Conservation (phyloP, 176 grass and related monocot genomes). For the Oropetium thomaeum region DNA sequence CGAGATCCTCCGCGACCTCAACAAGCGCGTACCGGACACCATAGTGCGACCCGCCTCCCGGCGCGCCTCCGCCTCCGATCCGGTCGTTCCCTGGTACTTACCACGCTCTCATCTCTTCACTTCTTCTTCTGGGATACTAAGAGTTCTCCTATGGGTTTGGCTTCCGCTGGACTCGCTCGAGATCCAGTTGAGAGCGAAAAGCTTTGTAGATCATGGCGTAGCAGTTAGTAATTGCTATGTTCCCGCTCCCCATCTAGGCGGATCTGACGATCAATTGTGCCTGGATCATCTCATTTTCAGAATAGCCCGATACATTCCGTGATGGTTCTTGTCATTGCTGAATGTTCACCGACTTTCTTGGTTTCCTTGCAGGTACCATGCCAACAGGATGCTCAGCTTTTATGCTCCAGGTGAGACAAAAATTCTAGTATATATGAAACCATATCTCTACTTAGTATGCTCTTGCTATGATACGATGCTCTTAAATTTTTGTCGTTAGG, state of each 20-base stretch:
- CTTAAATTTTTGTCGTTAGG: too few relatives aligned
- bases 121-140: too few relatives aligned
- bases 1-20: slow-evolving; percentile 92
- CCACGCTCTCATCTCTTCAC: neutral
- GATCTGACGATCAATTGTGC: neutral
- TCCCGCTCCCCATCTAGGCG: neutral
- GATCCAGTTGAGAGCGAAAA: neutral
- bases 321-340: neutral
- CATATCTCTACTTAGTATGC: too few relatives aligned
- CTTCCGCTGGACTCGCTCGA: neutral
- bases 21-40: slow-evolving; percentile 88
- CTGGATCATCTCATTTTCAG: neutral
- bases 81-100: slow-evolving; percentile 62
- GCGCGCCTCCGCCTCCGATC: slow-evolving; percentile 37
- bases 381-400: slow-evolving; percentile 98
- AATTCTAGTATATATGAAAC: neutral
- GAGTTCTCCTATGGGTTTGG: neutral
- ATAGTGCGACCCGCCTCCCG: slow-evolving; percentile 38
- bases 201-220: neutral
- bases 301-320: neutral
- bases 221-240: neutral
- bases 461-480: too few relatives aligned
- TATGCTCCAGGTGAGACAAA: slow-evolving; percentile 79
- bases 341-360: neutral
- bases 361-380: slow-evolving; percentile 70